These are phyloP conservation scores for Carex myosuroides DNA, from an alignment of 176 grass and related monocot species.

Conservation along the genomic window DNA sequence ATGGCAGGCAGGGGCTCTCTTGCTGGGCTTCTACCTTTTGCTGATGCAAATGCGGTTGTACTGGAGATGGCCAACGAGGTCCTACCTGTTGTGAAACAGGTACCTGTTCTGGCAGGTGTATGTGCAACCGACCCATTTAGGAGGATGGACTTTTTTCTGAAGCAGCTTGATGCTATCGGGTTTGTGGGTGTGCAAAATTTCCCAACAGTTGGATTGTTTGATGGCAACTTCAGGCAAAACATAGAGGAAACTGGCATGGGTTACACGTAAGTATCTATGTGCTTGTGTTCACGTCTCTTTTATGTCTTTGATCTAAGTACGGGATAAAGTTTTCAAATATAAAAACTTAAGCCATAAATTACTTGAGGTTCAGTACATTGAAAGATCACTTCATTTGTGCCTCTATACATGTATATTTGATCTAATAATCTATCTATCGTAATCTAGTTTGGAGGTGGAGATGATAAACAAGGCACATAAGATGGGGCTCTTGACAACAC, in stretches of 20 bases:
- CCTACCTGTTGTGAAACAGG: slow-evolving; percentile 75
- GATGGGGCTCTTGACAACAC: slow-evolving; percentile 79
- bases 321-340: not conserved
- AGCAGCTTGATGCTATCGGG: slow-evolving; percentile 64
- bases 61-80: slow-evolving; percentile 96
- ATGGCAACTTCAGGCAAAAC: slow-evolving; percentile 87
- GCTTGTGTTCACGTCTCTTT: not conserved
- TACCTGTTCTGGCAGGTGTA: slow-evolving; percentile 93
- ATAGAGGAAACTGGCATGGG: slow-evolving; percentile 99
- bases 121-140: slow-evolving; percentile 94
- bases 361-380: not conserved
- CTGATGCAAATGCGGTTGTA: slow-evolving; percentile 87
- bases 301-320: not conserved
- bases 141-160: slow-evolving; percentile 81
- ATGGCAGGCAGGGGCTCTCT: slow-evolving; percentile 93
- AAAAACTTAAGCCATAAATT: not conserved
- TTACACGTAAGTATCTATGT: slow-evolving; percentile 48
- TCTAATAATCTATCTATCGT: not conserved
- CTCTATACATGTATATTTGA: not conserved
- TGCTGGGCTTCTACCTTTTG: slow-evolving; percentile 83
- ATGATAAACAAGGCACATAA: slow-evolving; percentile 77
- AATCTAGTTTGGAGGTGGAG: slow-evolving; percentile 78
- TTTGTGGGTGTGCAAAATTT: slow-evolving; percentile 95
- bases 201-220: slow-evolving; percentile 88
- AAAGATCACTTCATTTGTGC: not conserved